These are phyloP conservation scores for Penicillium sp. DNA, from an alignment of 2,329 filamentous ascomycete species.

Conservation along the genomic window DNA sequence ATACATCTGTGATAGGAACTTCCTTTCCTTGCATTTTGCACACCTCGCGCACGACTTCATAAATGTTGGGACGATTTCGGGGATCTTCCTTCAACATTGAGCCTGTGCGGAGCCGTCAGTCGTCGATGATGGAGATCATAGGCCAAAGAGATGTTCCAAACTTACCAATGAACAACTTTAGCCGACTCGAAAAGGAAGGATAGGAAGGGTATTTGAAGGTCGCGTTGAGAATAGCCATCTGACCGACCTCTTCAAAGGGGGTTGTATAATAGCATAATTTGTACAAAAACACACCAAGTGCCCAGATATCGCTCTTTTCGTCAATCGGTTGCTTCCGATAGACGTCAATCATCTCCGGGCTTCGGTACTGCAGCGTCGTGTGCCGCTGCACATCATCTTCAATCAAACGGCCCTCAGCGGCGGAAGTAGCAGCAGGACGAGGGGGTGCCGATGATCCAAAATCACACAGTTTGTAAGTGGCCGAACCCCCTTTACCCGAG, in stretches of 20 bases:
- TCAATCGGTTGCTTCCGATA: slow-evolving; percentile 95
- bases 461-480: slow-evolving; percentile 93
- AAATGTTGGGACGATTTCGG: slow-evolving; percentile 80
- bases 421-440: slow-evolving; percentile 77
- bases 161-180: slow-evolving; percentile 87
- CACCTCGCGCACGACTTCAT: slow-evolving; percentile 82
- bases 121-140: neutral
- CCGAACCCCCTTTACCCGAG: slow-evolving; percentile 62
- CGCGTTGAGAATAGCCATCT: slow-evolving; percentile 94
- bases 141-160: slow-evolving; percentile 2
- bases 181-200: slow-evolving; percentile 80
- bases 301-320: slow-evolving; percentile 99
- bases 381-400: slow-evolving; percentile 97
- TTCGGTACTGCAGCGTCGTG: slow-evolving; percentile 94
- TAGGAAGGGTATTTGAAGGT: slow-evolving; percentile 89
- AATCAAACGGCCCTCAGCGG: slow-evolving; percentile 83
- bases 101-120: slow-evolving; percentile 51
- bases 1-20: slow-evolving; percentile 83
- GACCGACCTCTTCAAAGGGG: slow-evolving; percentile 95
- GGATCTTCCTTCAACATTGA: slow-evolving; percentile 89
- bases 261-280: slow-evolving; percentile 99
- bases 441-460: slow-evolving; percentile 90
- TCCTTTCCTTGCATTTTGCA: slow-evolving; percentile 86
- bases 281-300: slow-evolving; percentile 88
- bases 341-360: slow-evolving; percentile 98